Conservation (phyloP, 768 basidiomycete species). For the Hericium rajendrae region DNA sequence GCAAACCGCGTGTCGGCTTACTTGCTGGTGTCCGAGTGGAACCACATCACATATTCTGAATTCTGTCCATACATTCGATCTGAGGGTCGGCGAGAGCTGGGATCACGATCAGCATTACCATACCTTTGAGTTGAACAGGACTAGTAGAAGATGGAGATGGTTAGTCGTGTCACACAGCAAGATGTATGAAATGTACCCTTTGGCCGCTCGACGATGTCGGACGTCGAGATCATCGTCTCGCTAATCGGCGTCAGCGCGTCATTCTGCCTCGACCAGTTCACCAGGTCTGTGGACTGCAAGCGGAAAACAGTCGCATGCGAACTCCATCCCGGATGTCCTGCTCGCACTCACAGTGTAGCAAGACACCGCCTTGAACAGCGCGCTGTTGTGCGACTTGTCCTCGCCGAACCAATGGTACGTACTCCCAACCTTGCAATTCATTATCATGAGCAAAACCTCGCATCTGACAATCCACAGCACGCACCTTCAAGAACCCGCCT, state of each 20-base stretch:
- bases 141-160: constrained; percentile 23
- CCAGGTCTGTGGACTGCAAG: constrained; percentile 38
- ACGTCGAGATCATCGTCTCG: constrained; percentile 46
- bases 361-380: constrained; percentile 46
- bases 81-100: background rate
- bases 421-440: constrained; percentile 31
- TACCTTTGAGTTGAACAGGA: constrained; percentile 44
- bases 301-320: too few relatives aligned
- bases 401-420: constrained; percentile 57
- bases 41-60: constrained; percentile 62
- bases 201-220: constrained; percentile 52
- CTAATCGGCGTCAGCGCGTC: constrained; percentile 46
- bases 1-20: constrained; percentile 18
- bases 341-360: constrained; percentile 37
- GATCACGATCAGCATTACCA: background rate
- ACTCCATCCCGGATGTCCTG: too few relatives aligned
- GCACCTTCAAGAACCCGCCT: constrained; percentile 46
- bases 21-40: constrained; percentile 56
- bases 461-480: background rate
- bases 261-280: constrained; percentile 47
- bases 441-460: background rate
- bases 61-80: constrained; percentile 26
- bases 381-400: constrained; percentile 50
- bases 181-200: constrained; percentile 34
- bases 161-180: background rate